phyloP scores from a whole-genome alignment of 441 rosid genomes.

The Capsella rubella region DNA sequence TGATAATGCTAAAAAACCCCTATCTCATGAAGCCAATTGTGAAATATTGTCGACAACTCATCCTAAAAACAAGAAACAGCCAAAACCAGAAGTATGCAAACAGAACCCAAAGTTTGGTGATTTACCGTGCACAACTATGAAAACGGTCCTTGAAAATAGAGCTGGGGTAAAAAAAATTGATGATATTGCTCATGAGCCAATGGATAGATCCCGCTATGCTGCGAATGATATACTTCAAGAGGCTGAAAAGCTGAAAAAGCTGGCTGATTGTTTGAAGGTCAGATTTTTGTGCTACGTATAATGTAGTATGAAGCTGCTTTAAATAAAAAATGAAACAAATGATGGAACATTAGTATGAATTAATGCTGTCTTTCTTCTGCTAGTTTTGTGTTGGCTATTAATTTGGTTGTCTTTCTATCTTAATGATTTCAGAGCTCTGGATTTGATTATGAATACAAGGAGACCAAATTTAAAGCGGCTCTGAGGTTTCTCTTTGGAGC shows the following conservation, averaged over 20 bases:
- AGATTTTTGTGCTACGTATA: not conserved
- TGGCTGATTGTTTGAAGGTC: constrained; percentile 76
- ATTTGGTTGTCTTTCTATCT: constrained; percentile 37
- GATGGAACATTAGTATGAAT: constrained; percentile 11
- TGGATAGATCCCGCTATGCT: constrained; percentile 48
- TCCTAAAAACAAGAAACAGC: constrained; percentile 23
- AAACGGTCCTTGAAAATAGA: constrained; percentile 42
- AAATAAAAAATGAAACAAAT: not conserved
- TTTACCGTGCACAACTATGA: constrained; percentile 31
- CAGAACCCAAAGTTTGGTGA: constrained; percentile 27
- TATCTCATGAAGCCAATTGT: constrained; percentile 44
- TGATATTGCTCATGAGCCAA: constrained; percentile 45
- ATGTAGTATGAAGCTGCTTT: constrained; percentile 21
- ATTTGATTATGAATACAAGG: constrained; percentile 63
- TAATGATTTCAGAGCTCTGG: constrained; percentile 53
- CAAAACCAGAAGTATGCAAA: constrained; percentile 29
- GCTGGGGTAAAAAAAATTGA: constrained; percentile 44
- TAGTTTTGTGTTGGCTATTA: constrained; percentile 37
- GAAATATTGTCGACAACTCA: constrained; percentile 37
- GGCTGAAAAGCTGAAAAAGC: constrained; percentile 60
- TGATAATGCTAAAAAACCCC: constrained; percentile 39
- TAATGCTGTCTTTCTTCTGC: constrained; percentile 12
- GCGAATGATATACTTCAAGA: constrained; percentile 57
- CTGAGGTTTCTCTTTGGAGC: constrained; percentile 75
- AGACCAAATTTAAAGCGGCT: constrained; percentile 69